phyloP scores from a whole-genome alignment of 2,329 filamentous ascomycete species.

The Chaetoscypha palmicola region DNA sequence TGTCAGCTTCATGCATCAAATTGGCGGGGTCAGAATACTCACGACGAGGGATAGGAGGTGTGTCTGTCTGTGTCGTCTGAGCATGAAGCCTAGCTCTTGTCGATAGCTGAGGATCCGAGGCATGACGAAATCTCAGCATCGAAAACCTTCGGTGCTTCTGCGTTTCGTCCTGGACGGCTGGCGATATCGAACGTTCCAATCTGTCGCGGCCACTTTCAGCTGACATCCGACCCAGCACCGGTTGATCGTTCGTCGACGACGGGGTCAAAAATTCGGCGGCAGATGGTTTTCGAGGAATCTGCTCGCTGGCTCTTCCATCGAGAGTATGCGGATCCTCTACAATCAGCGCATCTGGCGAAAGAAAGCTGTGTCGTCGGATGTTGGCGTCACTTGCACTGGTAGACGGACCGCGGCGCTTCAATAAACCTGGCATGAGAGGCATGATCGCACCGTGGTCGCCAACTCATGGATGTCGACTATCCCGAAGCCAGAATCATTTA shows the following conservation, averaged over 20 bases:
- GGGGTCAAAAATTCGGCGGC: constrained; percentile 26
- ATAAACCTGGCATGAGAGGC: constrained; percentile 26
- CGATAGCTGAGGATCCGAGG: constrained; percentile 84
- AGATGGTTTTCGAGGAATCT: constrained; percentile 27
- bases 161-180: constrained; percentile 47
- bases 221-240: constrained; percentile 14
- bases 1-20: constrained; percentile 10
- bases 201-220: constrained; percentile 14
- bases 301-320: constrained; percentile 29
- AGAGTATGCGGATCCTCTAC: constrained; percentile 9
- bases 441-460: constrained; percentile 14
- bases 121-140: constrained; percentile 80
- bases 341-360: constrained; percentile 15
- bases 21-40: constrained; percentile 27
- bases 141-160: constrained; percentile 56
- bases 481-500: neutral
- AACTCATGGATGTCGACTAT: too few species aligned
- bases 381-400: constrained; percentile 22
- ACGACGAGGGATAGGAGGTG: constrained; percentile 50
- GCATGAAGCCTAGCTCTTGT: constrained; percentile 64
- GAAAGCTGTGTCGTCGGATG: constrained; percentile 29
- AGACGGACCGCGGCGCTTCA: constrained; percentile 25
- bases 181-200: constrained; percentile 27
- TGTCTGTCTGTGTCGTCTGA: constrained; percentile 41
- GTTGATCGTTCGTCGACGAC: constrained; percentile 8